Evolutionary conservation across 164 flowering plant species (phyloP).

Genomic region (Vitis amurensis): DNA sequence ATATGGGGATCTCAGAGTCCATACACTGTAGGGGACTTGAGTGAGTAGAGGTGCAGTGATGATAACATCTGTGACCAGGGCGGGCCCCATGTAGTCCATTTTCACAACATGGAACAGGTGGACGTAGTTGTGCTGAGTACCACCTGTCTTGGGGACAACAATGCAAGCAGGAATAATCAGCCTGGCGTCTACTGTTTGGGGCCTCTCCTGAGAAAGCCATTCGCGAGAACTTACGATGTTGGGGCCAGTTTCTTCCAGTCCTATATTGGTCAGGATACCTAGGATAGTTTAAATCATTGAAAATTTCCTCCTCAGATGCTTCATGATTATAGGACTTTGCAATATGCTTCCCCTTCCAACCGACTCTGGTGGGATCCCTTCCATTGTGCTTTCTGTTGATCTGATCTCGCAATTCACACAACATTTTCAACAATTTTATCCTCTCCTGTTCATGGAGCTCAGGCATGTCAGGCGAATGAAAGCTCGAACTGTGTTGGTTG

Average conservation of each 20-base stretch:
- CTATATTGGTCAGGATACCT: slow-evolving; percentile 22
- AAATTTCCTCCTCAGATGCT: slow-evolving; percentile 15
- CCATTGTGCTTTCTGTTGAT: slow-evolving; percentile 31
- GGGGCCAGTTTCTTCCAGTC: slow-evolving; percentile 26
- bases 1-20: slow-evolving; percentile 27
- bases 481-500: slow-evolving; percentile 16
- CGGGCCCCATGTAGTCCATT: slow-evolving; percentile 25
- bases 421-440: slow-evolving; percentile 53
- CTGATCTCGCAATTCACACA: slow-evolving; percentile 60
- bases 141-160: slow-evolving; percentile 37
- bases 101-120: slow-evolving; percentile 14
- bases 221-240: slow-evolving; percentile 20
- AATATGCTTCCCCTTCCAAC: slow-evolving; percentile 22
- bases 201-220: slow-evolving; percentile 47
- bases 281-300: slow-evolving; percentile 19
- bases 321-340: slow-evolving; percentile 17
- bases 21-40: slow-evolving; percentile 35
- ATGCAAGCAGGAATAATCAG: slow-evolving; percentile 30
- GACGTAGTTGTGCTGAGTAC: slow-evolving; percentile 33
- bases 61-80: slow-evolving; percentile 18
- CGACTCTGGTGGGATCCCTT: slow-evolving; percentile 17
- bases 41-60: slow-evolving; percentile 30
- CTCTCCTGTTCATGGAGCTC: slow-evolving; percentile 37
- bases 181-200: slow-evolving; percentile 27
- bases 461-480: slow-evolving; percentile 24